These are phyloP conservation scores for Gastrolobium bilobum DNA, from an alignment of 306 rosid genomes.

Conservation along the genomic window DNA sequence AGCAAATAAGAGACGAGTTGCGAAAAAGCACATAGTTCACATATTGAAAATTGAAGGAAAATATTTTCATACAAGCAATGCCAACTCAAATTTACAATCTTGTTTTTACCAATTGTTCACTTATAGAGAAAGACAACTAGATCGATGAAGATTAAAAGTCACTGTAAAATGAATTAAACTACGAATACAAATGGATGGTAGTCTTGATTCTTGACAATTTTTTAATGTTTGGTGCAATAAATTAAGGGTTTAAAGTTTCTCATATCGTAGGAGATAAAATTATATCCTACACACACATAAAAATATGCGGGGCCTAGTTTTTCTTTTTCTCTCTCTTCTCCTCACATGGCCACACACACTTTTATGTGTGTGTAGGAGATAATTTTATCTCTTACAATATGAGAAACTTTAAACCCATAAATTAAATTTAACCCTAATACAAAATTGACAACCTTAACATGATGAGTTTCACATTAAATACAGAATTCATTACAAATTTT, in stretches of 20 bases:
- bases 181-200: neutral
- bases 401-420: no score
- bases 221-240: neutral
- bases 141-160: neutral
- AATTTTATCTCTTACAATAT: no score
- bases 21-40: slow-evolving; percentile 4
- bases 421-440: neutral
- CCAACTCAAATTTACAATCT: neutral
- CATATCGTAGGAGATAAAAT: no score
- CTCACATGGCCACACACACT: no score
- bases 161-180: slow-evolving; percentile 13
- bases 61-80: neutral
- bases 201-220: slow-evolving; percentile 1
- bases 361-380: no score
- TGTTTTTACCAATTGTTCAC: neutral
- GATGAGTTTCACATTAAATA: neutral
- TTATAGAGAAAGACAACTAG: neutral
- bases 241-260: neutral
- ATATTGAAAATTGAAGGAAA: neutral
- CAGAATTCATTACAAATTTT: slow-evolving; percentile 4
- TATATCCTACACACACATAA: no score
- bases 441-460: neutral
- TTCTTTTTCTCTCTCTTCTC: no score
- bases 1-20: neutral
- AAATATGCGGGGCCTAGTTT: no score